Base-by-base conservation (phyloP, 257 asterid species). In the Lycium barbarum region DNA sequence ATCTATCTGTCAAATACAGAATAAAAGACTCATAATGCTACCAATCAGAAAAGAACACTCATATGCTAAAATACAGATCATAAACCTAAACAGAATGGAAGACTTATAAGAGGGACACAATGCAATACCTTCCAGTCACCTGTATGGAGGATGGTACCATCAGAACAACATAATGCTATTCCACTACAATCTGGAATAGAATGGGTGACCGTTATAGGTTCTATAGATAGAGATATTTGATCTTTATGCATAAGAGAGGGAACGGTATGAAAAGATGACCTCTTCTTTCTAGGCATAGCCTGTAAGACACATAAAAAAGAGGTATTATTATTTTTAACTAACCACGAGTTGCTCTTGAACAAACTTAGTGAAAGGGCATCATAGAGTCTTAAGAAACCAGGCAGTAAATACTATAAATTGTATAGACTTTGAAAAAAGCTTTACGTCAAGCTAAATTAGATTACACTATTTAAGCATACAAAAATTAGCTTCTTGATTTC, bases 101-200 rank as follows among this genome's bases (percentile, higher is more conserved):
- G 43, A 54, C 66, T n/a, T 78, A 78, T 78, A 53, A 78, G 49
- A 33, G n/a, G 82, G 33, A 15, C 65, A 53, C 26, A 53, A 35
- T 78, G 65, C 82, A 88, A 72, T 89, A 95, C 99, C 99, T 97
- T 97, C 99, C 99, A 97, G 89, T 97, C 99, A 80, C 99, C 99
- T 33, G 99, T 97, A 88, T 97, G 99, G 89, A 97, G 97, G 88
- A 97, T 95, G 82, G 98, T 95, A 80, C 99, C 99, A 89, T 95
- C 99, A 88, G 95, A 86, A 88, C 98, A 97, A 62, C 99, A 96
- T 85, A 97, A 92, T 87, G 95, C 98, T 95, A 97, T 88, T 62
- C 99, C 99, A 90, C 94, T 94, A 85, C 99, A 97, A 92, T 97
- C 99, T 65, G 99, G 99, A 87, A 97, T 95, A 40, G 99, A 97